Evolutionary conservation across 306 rosid genomes (phyloP), one percentile per base, ranked within the genome.

Genomic region (Hylodesmum podocarpum): DNA sequence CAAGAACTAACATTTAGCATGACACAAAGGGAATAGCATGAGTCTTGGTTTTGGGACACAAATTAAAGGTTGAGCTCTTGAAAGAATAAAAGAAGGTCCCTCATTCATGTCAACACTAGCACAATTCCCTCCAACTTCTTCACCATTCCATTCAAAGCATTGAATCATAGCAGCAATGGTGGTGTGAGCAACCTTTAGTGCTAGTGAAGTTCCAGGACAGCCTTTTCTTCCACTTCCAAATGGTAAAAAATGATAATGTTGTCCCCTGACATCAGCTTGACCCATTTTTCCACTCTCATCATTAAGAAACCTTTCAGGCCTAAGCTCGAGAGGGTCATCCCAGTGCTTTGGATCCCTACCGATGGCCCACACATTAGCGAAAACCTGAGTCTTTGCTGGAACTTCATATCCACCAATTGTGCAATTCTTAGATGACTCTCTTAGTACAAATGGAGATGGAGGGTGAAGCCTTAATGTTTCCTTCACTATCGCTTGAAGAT

Each of bases 191-290:
- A 91, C 76, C n/a, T 84, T 76, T 1, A 89, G 51, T 4, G 90
- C 90, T 9, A 91, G 78, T 15, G 97, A 84, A 3, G 76, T 72
- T 65, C 90, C 95, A 37, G 95, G 95, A 15, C 95, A 89, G 7
- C 87, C 85, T 83, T 94, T 91, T 84, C 94, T 87, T 33, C 94
- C 94, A 77, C 92, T 89, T 19, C 97, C 97, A 80, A 91, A 91
- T 6, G 97, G 97, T 78, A 85, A 57, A 76, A 91, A 41, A 16
- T 89, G 78, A 70, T 75, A 91, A 81, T 84, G 75, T 0, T 87
- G 88, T 18, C 97, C 97, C 76, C 84, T 91, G 2, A 91, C 78
- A 36, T 84, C 94, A 55, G 80, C 11, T 14, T 78, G 69, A 31
- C 66, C 37, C 34, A 43, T 83, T 18, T 25, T 67, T 16, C 64